phyloP scores from a whole-genome alignment of 352 stramenopile genomes.

The Pythium aristosporum region DNA sequence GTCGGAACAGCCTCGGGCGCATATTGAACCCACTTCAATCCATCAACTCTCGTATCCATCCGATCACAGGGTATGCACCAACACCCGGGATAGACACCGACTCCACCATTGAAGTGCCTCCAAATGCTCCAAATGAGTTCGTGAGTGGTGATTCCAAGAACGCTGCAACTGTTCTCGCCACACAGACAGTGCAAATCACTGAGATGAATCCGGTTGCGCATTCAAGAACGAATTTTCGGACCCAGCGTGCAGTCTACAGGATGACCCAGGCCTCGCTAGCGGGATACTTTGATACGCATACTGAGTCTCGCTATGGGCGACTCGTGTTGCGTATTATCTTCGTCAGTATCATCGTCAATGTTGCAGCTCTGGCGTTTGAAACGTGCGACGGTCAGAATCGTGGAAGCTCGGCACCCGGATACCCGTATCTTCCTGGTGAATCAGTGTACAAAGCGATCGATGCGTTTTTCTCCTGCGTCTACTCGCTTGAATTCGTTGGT shows the following conservation, averaged over 20 bases:
- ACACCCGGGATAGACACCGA: background rate
- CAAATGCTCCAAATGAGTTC: no score
- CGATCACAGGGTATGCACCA: constrained; percentile 17
- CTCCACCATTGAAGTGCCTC: background rate
- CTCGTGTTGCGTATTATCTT: constrained; percentile 49
- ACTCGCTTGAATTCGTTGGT: constrained; percentile 53
- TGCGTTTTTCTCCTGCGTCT: constrained; percentile 44
- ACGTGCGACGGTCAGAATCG: constrained; percentile 65
- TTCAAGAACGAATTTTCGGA: constrained; percentile 1
- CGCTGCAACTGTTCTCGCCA: background rate
- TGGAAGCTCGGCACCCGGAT: constrained; percentile 51
- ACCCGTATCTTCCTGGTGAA: constrained; percentile 48
- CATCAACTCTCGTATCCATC: constrained; percentile 14
- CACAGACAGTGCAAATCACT: constrained; percentile 15
- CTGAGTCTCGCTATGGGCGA: constrained; percentile 35
- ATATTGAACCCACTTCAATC: constrained; percentile 5
- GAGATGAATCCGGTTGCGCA: background rate
- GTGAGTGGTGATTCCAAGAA: background rate
- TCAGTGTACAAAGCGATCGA: constrained; percentile 38
- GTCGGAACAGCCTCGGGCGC: constrained; percentile 14
- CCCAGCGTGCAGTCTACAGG: constrained; percentile 21
- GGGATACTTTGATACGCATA: constrained; percentile 42
- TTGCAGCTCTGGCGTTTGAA: constrained; percentile 45
- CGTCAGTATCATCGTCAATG: constrained; percentile 53
- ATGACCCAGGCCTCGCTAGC: constrained; percentile 37